Evolutionary conservation across 768 basidiomycete species (phyloP).

Genomic region (Mrakia hoshinonis): DNA sequence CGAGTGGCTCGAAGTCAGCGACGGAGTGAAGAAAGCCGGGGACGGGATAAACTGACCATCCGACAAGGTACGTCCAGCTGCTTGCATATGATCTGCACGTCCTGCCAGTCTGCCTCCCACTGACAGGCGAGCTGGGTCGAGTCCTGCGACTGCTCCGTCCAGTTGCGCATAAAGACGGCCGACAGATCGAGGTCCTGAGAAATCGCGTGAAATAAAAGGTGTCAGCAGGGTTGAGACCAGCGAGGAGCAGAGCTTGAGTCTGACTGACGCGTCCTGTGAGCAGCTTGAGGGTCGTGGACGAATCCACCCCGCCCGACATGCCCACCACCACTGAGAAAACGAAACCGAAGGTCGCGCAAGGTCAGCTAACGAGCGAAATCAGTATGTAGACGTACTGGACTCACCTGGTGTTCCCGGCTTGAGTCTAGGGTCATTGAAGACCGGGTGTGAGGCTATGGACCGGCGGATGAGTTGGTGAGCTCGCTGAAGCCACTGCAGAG

Average conservation of each 20-base stretch:
- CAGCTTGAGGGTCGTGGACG: slow-evolving; percentile 73
- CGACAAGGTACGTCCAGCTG: slow-evolving; percentile 56
- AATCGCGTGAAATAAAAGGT: not conserved
- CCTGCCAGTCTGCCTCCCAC: slow-evolving; percentile 92
- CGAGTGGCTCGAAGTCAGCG: slow-evolving; percentile 1
- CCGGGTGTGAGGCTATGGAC: not conserved
- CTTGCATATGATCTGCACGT: slow-evolving; percentile 71
- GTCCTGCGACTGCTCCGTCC: slow-evolving; percentile 46
- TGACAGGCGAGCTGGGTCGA: slow-evolving; percentile 58
- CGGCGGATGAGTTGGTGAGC: slow-evolving; percentile 1
- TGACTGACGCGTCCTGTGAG: slow-evolving; percentile 44
- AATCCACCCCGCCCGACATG: slow-evolving; percentile 95
- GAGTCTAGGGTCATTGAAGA: not conserved
- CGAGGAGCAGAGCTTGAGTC: not conserved
- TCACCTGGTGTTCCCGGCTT: not conserved
- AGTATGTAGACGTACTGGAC: no score
- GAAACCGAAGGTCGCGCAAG: not conserved
- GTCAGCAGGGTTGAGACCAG: slow-evolving; percentile 12
- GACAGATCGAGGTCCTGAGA: slow-evolving; percentile 67
- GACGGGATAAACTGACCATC: slow-evolving; percentile 48
- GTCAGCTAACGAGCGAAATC: not conserved
- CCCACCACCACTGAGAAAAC: slow-evolving; percentile 76
- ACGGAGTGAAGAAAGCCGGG: not conserved
- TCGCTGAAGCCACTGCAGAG: not conserved
- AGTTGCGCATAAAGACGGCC: slow-evolving; percentile 92